Evolutionary conservation across 768 basidiomycete genomes (phyloP).

Genomic region (Leccinum boreale): DNA sequence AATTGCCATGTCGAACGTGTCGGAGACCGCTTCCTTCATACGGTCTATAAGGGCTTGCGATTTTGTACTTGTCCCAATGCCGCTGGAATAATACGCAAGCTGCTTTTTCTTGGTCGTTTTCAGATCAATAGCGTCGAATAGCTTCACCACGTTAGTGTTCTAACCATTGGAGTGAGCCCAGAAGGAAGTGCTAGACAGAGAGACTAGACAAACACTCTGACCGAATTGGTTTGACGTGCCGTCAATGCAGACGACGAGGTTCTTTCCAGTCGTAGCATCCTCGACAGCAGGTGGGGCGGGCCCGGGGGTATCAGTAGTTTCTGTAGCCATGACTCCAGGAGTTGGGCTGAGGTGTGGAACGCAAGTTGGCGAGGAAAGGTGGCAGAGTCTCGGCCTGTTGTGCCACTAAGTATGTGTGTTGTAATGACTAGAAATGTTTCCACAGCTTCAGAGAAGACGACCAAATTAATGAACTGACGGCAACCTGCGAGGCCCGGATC

Average conservation of each 20-base stretch:
- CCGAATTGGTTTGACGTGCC: background rate
- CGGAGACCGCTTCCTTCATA: background rate
- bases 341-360: background rate
- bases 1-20: background rate
- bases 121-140: background rate
- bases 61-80: background rate
- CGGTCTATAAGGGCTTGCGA: background rate
- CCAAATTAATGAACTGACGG: too few relatives aligned
- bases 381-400: too few relatives aligned
- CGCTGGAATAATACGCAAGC: background rate
- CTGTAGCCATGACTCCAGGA: background rate
- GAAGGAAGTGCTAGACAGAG: background rate
- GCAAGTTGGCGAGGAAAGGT: background rate
- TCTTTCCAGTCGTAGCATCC: background rate
- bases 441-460: too few relatives aligned
- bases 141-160: background rate
- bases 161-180: background rate
- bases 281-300: background rate
- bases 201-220: background rate
- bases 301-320: background rate
- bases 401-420: too few relatives aligned
- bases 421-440: too few relatives aligned
- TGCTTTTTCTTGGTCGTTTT: background rate
- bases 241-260: slow-evolving; percentile 4
- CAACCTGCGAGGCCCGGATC: too few relatives aligned